Conservation (phyloP, 163 green algal genomes). For the Coccomyxa subellipsoidea region DNA sequence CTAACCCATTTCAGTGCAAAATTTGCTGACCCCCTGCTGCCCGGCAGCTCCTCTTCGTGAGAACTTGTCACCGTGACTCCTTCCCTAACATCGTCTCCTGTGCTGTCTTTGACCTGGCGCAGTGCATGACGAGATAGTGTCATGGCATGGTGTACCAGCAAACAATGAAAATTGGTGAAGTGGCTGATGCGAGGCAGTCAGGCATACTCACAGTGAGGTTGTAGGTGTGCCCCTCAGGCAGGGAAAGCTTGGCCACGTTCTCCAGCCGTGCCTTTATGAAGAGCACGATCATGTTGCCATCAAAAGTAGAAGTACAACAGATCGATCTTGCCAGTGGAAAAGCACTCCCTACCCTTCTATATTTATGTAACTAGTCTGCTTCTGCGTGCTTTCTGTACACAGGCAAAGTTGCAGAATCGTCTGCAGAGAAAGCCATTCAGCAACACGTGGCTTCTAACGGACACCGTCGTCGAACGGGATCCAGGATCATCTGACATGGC, state of each 20-base stretch:
- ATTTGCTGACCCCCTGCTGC: conserved; percentile 57
- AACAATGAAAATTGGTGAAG: too few species aligned
- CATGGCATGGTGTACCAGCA: not conserved
- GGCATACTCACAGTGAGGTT: conserved; percentile 46
- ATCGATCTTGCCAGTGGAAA: not conserved
- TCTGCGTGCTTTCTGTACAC: too few species aligned
- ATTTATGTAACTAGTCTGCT: too few species aligned
- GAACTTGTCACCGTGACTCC: conserved; percentile 39
- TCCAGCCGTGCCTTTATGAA: conserved; percentile 52
- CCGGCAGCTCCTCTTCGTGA: conserved; percentile 43
- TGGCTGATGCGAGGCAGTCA: too few species aligned
- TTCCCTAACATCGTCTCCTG: conserved; percentile 38
- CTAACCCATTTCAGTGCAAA: conserved; percentile 55
- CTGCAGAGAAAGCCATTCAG: too few species aligned
- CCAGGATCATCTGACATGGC: too few species aligned
- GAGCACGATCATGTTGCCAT: conserved; percentile 34
- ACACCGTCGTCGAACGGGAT: too few species aligned
- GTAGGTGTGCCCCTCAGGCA: conserved; percentile 29
- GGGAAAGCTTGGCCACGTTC: conserved; percentile 39
- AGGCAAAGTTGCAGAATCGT: too few species aligned
- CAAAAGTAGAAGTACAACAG: not conserved
- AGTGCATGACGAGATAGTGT: not conserved
- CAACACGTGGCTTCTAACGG: too few species aligned
- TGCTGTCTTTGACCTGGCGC: conserved; percentile 48
- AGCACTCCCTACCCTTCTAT: too few species aligned